Evolutionary conservation across 1,284 basidiomycete species (phyloP), one percentile per base, ranked within the genome.

Genomic region (Amylostereum chailletii): DNA sequence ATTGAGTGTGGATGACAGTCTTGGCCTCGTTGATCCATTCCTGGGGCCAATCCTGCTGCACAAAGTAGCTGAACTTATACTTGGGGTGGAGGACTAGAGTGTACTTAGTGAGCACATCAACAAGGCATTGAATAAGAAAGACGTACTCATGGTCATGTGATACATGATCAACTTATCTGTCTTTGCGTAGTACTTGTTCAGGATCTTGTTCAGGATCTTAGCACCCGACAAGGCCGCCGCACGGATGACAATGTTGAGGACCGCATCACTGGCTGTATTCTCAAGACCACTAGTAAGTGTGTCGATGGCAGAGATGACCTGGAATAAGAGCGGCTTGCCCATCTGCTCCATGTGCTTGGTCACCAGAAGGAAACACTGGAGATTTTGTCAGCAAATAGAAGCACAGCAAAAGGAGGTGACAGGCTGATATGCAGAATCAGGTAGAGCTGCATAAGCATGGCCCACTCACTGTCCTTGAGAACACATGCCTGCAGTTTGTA

Each of bases 151-250:
- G 4, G 55, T 55, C n/a, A 53, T 37, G 6, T 48, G 50, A 30
- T 53, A 57, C 42, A 59, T 55, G 30, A 53, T 50, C 0, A 51
- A 53, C 9, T 58, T 50, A 46, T 59, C 56, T 0, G 57, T 57
- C 34, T 53, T 50, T 9, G 55, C 30, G 50, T 58, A 59, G 41
- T 59, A 59, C 38, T 56, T 59, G 48, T 57, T 48, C 29, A 59
- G n/a, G 8, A 58, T 42, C 3, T 47, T 50, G 5, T 19, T 19
- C 19, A 19, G 19, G 19, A 19, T 19, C 19, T 19, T 19, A 19
- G 48, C 26, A 3, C 37, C 55, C 5, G 48, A 47, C 1, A 50
- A 36, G 8, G 53, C 55, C 34, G 46, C 55, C n/a, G n/a, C 36
- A 37, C n/a, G 36, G 8, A 37, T n/a, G 7, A n/a, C 36, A 37